These are phyloP conservation scores for Calonectria pseudoreteaudii DNA, from an alignment of 2,329 filamentous ascomycete genomes.

Conservation along the genomic window DNA sequence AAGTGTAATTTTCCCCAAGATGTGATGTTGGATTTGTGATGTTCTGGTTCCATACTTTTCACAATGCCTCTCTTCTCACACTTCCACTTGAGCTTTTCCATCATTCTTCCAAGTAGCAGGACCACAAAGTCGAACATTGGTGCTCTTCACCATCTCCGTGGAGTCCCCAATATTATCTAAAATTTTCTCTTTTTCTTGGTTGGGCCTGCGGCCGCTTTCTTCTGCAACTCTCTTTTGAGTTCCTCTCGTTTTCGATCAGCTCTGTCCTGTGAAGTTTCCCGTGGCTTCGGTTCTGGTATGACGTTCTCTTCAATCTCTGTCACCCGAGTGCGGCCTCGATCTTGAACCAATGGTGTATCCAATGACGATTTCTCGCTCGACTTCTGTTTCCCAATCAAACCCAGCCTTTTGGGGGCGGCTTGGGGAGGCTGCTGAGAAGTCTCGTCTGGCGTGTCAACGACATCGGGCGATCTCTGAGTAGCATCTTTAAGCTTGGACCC, in stretches of 20 bases:
- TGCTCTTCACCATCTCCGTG: neutral
- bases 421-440: constrained; percentile 17
- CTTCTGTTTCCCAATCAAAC: constrained; percentile 50
- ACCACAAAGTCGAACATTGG: too few relatives aligned
- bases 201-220: constrained; percentile 61
- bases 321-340: constrained; percentile 36
- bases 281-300: constrained; percentile 46
- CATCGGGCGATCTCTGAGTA: constrained; percentile 14
- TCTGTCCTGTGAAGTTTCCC: constrained; percentile 58
- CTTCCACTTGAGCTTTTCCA: too few relatives aligned
- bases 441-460: constrained; percentile 23
- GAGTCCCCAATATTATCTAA: constrained; percentile 40
- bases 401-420: constrained; percentile 44
- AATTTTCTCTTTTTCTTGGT: constrained; percentile 69
- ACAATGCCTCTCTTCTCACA: neutral
- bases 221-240: constrained; percentile 62
- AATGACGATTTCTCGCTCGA: constrained; percentile 14
- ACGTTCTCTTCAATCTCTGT: constrained; percentile 31
- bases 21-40: neutral
- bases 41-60: neutral
- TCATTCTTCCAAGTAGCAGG: neutral
- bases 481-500: constrained; percentile 40
- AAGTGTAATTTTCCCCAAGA: neutral
- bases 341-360: constrained; percentile 25
- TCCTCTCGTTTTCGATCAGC: constrained; percentile 65